phyloP scores from a whole-genome alignment of 2,329 filamentous ascomycete genomes.

The Stachybotrys elegans region DNA sequence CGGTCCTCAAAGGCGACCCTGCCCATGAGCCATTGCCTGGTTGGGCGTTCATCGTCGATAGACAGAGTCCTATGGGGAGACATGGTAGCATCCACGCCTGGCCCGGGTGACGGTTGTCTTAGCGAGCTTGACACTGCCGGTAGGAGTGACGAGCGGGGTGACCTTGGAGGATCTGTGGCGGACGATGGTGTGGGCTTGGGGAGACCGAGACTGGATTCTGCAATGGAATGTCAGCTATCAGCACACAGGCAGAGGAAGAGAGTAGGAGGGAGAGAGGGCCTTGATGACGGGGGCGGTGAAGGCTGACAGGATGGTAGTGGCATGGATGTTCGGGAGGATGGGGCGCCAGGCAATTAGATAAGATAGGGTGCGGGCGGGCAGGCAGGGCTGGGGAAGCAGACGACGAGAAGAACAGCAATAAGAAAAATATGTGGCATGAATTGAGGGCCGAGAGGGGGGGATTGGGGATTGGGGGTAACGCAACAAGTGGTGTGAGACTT shows the following conservation, averaged over 20 bases:
- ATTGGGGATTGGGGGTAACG: too few species aligned
- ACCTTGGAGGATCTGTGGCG: slow-evolving; percentile 1
- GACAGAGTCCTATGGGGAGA: background rate
- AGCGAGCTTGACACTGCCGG: slow-evolving; percentile 1
- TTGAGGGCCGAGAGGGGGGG: too few species aligned
- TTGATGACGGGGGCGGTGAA: background rate
- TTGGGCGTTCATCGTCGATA: background rate
- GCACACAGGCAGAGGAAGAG: too few species aligned
- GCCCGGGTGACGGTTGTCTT: slow-evolving; percentile 1
- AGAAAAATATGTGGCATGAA: too few species aligned
- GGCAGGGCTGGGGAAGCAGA: background rate
- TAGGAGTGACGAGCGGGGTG: background rate
- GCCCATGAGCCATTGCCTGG: background rate
- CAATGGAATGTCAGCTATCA: too few species aligned
- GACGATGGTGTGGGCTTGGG: background rate
- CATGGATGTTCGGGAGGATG: background rate
- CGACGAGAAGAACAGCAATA: background rate
- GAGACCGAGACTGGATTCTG: background rate
- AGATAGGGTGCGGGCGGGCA: background rate
- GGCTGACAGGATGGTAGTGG: background rate
- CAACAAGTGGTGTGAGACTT: too few species aligned
- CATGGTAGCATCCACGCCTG: background rate
- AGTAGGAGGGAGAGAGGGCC: background rate
- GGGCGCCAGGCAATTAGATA: too few species aligned
- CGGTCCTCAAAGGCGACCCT: background rate